phyloP scores from a whole-genome alignment of 768 basidiomycete genomes.

The Rhizopogon vinicolor region DNA sequence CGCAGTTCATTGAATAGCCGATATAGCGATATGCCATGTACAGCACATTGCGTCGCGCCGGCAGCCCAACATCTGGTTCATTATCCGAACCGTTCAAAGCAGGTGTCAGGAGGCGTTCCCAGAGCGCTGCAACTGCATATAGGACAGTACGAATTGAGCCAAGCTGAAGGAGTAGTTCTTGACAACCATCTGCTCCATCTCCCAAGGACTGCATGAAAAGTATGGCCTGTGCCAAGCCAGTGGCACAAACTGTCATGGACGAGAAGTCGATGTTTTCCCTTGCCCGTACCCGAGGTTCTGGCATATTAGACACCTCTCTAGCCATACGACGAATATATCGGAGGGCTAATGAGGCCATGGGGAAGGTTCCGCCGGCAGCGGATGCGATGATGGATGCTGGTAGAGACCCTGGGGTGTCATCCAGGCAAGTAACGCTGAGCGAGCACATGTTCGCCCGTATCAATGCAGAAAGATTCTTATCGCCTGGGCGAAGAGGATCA shows the following conservation, averaged over 20 bases:
- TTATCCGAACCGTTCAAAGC: constrained; percentile 1
- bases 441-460: constrained; percentile 2
- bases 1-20: constrained; percentile 1
- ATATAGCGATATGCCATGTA: constrained; percentile 4
- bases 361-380: not conserved
- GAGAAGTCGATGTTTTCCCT: not conserved
- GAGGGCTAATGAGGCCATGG: constrained; percentile 3
- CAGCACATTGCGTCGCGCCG: constrained; percentile 1
- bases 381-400: not conserved
- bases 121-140: not conserved
- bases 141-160: constrained; percentile 3
- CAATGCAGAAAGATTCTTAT: not conserved
- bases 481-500: not conserved
- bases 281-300: not conserved
- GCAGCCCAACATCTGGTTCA: constrained; percentile 2
- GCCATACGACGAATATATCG: constrained; percentile 4
- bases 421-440: constrained; percentile 1
- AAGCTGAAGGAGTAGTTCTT: not conserved
- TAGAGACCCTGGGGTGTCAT: not conserved
- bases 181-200: not conserved
- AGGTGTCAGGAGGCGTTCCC: not conserved
- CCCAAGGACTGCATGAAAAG: constrained; percentile 1
- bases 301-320: constrained; percentile 2
- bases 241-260: constrained; percentile 1
- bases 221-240: constrained; percentile 3